Evolutionary conservation across 2,329 filamentous ascomycete species (phyloP).

Genomic region (Geosmithia putterillii): DNA sequence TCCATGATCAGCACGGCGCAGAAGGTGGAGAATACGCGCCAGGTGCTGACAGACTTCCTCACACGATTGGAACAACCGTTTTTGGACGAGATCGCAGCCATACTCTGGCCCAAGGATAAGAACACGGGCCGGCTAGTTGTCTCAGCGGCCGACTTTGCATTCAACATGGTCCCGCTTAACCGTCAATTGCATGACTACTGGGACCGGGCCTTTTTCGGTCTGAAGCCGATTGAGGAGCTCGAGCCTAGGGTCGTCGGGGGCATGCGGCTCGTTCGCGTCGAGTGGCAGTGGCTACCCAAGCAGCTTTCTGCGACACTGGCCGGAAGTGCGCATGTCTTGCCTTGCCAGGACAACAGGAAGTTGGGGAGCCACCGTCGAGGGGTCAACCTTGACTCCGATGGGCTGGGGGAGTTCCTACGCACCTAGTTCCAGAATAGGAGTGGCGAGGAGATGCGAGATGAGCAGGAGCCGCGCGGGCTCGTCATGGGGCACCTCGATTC

Average conservation of each 20-base stretch:
- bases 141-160: not conserved
- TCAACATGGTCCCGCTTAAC: not conserved
- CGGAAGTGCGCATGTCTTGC: not conserved
- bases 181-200: not conserved
- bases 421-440: constrained; percentile 2
- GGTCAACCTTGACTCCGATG: not conserved
- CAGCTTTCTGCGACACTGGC: not conserved
- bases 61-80: not conserved
- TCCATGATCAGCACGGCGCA: not conserved
- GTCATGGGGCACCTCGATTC: not conserved
- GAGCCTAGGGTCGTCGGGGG: not conserved
- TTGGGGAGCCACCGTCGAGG: not conserved
- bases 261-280: not conserved
- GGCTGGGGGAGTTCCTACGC: not conserved
- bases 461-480: not conserved
- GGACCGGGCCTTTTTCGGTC: not conserved
- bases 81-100: not conserved
- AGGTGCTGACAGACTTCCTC: not conserved
- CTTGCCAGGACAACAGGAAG: not conserved
- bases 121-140: not conserved
- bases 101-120: not conserved
- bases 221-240: not conserved
- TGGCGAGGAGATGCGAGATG: constrained; percentile 6
- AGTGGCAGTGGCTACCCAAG: not conserved
- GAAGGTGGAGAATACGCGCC: not conserved